Conservation (phyloP, 305 asterid species). For the Andrographis paniculata region DNA sequence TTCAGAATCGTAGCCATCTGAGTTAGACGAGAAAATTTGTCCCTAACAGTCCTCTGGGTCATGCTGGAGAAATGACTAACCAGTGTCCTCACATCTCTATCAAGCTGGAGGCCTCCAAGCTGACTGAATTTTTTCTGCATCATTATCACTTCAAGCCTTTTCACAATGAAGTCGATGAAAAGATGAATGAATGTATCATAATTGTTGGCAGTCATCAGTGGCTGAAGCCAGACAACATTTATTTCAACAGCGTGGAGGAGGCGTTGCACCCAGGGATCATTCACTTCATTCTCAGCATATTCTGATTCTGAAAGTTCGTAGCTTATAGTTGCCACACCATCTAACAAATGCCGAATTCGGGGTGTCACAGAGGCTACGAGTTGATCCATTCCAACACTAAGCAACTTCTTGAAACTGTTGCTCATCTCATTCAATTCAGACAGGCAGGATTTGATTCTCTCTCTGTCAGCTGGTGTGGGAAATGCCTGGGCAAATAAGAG, state of each 20-base stretch:
- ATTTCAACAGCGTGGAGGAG: conserved; percentile 79
- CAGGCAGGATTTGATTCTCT: conserved; percentile 78
- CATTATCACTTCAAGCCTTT: conserved; percentile 89
- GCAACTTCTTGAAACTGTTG: conserved; percentile 61
- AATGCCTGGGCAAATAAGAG: conserved; percentile 41
- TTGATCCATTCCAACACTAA: conserved; percentile 69
- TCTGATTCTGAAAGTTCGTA: conserved; percentile 83
- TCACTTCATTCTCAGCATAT: conserved; percentile 86
- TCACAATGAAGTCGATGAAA: conserved; percentile 72
- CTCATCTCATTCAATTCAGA: conserved; percentile 79
- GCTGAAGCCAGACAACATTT: conserved; percentile 81
- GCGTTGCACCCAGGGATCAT: conserved; percentile 95
- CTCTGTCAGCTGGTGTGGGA: conserved; percentile 75
- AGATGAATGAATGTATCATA: conserved; percentile 70
- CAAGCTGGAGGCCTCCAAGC: conserved; percentile 95
- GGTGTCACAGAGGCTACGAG: conserved; percentile 72
- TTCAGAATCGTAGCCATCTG: conserved; percentile 93
- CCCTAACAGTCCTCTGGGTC: conserved; percentile 88
- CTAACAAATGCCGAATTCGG: conserved; percentile 70
- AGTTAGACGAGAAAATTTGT: conserved; percentile 80
- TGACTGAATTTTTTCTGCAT: conserved; percentile 92
- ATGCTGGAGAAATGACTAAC: conserved; percentile 83
- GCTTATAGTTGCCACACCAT: conserved; percentile 73
- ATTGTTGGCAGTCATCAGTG: conserved; percentile 69
- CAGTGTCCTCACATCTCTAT: conserved; percentile 70